These are phyloP conservation scores for Trichoderma guizhouense DNA, from an alignment of 2,329 filamentous ascomycete species.

Conservation along the genomic window DNA sequence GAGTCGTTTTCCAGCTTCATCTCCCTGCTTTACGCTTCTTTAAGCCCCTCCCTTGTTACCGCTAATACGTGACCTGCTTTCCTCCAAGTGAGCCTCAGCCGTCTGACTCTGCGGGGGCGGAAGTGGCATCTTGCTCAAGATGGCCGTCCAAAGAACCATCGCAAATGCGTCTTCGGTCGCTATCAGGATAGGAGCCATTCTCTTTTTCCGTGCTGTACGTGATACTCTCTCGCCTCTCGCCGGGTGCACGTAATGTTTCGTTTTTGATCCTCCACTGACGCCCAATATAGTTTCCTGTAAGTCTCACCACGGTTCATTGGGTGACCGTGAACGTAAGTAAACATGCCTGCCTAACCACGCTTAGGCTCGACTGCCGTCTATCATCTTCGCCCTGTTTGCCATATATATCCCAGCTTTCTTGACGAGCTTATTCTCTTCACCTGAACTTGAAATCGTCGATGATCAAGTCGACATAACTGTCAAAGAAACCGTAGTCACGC, in stretches of 20 bases:
- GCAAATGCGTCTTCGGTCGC: slow-evolving; percentile 36
- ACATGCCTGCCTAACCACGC: slow-evolving; percentile 17
- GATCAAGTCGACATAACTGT: slow-evolving; percentile 58
- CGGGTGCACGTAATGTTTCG: not conserved
- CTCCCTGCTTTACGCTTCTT: not conserved
- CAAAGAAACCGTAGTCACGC: slow-evolving; percentile 42
- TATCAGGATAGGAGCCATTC: slow-evolving; percentile 36
- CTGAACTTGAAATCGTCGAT: slow-evolving; percentile 56
- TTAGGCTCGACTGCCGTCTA: slow-evolving; percentile 45
- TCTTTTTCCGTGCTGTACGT: slow-evolving; percentile 37
- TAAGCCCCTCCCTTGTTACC: not conserved
- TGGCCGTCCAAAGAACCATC: slow-evolving; percentile 32
- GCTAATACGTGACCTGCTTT: not conserved
- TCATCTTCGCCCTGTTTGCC: slow-evolving; percentile 60
- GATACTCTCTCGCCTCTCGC: slow-evolving; percentile 16
- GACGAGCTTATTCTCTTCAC: slow-evolving; percentile 53
- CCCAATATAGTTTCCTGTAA: slow-evolving; percentile 35
- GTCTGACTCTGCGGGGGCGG: not conserved
- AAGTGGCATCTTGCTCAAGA: slow-evolving; percentile 17
- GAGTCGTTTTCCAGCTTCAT: not conserved
- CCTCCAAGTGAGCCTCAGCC: not conserved
- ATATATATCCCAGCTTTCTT: slow-evolving; percentile 65
- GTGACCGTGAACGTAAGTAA: slow-evolving; percentile 6
- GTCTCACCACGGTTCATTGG: slow-evolving; percentile 15
- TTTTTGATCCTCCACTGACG: slow-evolving; percentile 20